Conservation (phyloP, 176 grass and related monocot genomes). For the Oryza meyeriana region DNA sequence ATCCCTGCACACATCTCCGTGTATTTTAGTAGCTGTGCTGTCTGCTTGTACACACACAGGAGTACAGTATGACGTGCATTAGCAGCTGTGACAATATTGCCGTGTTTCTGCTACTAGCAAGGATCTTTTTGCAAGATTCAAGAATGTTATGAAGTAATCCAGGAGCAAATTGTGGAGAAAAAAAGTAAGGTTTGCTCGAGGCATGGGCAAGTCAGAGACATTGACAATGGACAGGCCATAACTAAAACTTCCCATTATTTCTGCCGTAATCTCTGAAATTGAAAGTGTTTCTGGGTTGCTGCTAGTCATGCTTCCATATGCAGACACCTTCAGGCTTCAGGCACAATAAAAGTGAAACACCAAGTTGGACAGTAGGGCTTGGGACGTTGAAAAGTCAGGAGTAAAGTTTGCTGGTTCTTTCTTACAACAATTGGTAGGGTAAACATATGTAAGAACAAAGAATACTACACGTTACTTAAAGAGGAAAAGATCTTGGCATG, state of each 20-base stretch:
- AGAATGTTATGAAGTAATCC: conserved; percentile 1
- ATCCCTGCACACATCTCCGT: conserved; percentile 34
- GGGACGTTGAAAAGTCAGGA: no score
- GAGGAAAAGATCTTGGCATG: no score
- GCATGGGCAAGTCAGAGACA: background rate
- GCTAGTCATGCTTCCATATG: background rate
- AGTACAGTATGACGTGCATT: background rate
- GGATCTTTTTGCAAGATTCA: background rate
- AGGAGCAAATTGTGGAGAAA: conserved; percentile 40
- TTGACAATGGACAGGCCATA: background rate
- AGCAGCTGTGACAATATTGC: background rate
- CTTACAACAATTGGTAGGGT: background rate
- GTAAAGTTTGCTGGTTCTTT: background rate
- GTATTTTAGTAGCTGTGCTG: conserved; percentile 33
- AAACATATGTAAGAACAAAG: background rate
- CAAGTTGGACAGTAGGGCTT: background rate
- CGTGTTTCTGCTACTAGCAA: background rate
- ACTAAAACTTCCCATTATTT: conserved; percentile 18
- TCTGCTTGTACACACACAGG: conserved; percentile 1
- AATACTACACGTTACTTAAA: background rate
- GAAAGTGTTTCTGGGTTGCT: background rate
- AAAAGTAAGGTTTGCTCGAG: conserved; percentile 21
- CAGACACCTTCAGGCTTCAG: background rate
- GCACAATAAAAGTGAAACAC: background rate
- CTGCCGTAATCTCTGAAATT: conserved; percentile 26